Evolutionary conservation across 2,329 filamentous ascomycete species (phyloP), one percentile per base, ranked within the genome.

Genomic region (Ceratocystis destructans): DNA sequence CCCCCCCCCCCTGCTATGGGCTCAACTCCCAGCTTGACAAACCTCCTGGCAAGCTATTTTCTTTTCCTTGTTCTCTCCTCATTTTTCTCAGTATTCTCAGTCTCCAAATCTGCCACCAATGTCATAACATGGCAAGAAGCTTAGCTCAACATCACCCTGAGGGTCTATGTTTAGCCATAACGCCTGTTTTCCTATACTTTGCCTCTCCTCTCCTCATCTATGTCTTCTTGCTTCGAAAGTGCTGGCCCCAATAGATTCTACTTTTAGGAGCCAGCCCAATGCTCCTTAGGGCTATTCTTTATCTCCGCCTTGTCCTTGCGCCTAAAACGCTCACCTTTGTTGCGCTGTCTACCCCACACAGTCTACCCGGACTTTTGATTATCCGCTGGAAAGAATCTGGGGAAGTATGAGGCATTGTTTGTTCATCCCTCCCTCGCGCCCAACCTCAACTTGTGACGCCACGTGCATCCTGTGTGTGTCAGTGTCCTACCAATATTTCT

Each of bases 71-170:
- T 12, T 6, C 10, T 59, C 53, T 59, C 25, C 25, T 31, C 50
- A 28, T 2, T 55, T 55, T 28, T 57, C 25, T 31, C 53, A 28
- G 10, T 57, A 10, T 57, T 57, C 53, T 57, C 53, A 10, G 28
- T 57, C 53, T 59, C 53, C 53, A 59, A 59, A 59, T 59, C 53
- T 59, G 53, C 53, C 53, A 59, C 12, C 53, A 59, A 37, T 59
- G 4, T 33, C 53, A 31, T 31, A 12, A 4, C 46, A 20, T n/a
- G 33, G 10, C 53, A 17, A 25, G 15, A 59, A 59, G 53, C 61
- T 62, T 45, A 46, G 61, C 61, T 62, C 5, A 45, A 44, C 61
- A 46, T 45, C 61, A 15, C 20, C 61, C 37, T 25, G 15, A 20
- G 37, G 61, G 6, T 28, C 22, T 45, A 45, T 28, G 61, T 45